Evolutionary conservation across 768 basidiomycete genomes (phyloP).

Genomic region (Heimioporus sp.): DNA sequence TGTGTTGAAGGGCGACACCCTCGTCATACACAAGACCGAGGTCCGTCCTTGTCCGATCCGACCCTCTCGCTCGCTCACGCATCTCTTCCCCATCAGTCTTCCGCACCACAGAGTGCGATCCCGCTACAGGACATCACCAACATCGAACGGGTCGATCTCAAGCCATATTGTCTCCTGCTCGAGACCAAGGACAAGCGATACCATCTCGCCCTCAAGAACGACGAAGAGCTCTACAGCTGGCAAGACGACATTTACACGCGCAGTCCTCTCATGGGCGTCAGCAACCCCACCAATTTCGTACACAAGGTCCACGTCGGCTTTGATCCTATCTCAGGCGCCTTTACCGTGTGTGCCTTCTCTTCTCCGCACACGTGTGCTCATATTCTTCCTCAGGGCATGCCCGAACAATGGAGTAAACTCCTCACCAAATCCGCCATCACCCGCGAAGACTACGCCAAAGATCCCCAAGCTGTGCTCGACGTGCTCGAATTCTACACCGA

Average conservation of each 20-base stretch:
- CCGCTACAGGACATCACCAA: constrained; percentile 75
- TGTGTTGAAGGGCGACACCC: constrained; percentile 72
- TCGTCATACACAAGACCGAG: constrained; percentile 90
- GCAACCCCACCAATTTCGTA: constrained; percentile 95
- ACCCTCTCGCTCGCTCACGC: not conserved
- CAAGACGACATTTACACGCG: constrained; percentile 95
- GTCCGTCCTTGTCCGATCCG: constrained; percentile 43
- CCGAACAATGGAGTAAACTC: constrained; percentile 97
- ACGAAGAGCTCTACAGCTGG: constrained; percentile 98
- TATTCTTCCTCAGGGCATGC: constrained; percentile 66
- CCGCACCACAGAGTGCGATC: constrained; percentile 60
- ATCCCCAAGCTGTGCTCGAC: constrained; percentile 96
- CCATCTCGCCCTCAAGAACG: constrained; percentile 81
- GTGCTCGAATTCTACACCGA: constrained; percentile 99
- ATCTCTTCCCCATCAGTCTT: constrained; percentile 34
- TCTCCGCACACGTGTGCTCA: not conserved
- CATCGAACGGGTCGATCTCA: constrained; percentile 90
- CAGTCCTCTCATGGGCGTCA: constrained; percentile 90
- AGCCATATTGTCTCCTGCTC: constrained; percentile 89
- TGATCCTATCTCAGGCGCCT: constrained; percentile 89
- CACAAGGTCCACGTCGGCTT: constrained; percentile 99
- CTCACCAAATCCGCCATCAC: constrained; percentile 97
- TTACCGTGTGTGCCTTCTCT: constrained; percentile 63
- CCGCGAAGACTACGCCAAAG: constrained; percentile 93
- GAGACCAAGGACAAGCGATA: constrained; percentile 84